Evolutionary conservation across 352 stramenopile genomes (phyloP).

Genomic region (Vaucheria bursata): DNA sequence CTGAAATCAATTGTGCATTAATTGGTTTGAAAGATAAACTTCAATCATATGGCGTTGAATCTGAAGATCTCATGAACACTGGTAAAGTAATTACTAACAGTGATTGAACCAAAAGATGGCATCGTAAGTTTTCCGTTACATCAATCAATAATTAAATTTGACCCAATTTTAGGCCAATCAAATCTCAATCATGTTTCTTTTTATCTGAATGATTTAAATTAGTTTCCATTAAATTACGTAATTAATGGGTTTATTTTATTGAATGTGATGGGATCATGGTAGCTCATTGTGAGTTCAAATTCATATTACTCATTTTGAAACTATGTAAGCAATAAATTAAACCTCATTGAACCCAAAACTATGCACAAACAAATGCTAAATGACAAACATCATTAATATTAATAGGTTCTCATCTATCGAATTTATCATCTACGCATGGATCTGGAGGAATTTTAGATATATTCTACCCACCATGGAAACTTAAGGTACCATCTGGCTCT

Average conservation of each 20-base stretch:
- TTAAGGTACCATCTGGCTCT: slow-evolving; percentile 52
- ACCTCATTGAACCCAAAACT: not conserved
- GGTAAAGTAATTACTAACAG: not conserved
- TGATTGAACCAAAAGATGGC: not conserved
- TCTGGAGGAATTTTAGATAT: slow-evolving; percentile 72
- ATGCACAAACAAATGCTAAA: not conserved
- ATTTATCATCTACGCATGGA: slow-evolving; percentile 71
- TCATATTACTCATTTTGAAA: not conserved
- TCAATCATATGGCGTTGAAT: not conserved
- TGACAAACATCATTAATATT: not conserved
- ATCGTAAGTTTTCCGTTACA: not conserved
- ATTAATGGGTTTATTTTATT: not conserved
- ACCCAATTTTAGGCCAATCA: not conserved
- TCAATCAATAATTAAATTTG: not conserved
- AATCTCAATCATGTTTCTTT: not conserved
- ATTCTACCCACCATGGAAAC: slow-evolving; percentile 74
- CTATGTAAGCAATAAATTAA: not conserved
- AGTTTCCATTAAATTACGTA: not conserved
- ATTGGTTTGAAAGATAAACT: not conserved
- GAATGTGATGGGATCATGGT: not conserved
- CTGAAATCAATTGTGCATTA: not conserved
- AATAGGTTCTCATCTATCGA: slow-evolving; percentile 51
- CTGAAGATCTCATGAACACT: slow-evolving; percentile 1
- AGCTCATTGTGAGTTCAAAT: not conserved
- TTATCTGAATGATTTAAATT: not conserved